phyloP scores from a whole-genome alignment of 225 moss, liverwort and hornwort species.

The Takakia lepidozioides region DNA sequence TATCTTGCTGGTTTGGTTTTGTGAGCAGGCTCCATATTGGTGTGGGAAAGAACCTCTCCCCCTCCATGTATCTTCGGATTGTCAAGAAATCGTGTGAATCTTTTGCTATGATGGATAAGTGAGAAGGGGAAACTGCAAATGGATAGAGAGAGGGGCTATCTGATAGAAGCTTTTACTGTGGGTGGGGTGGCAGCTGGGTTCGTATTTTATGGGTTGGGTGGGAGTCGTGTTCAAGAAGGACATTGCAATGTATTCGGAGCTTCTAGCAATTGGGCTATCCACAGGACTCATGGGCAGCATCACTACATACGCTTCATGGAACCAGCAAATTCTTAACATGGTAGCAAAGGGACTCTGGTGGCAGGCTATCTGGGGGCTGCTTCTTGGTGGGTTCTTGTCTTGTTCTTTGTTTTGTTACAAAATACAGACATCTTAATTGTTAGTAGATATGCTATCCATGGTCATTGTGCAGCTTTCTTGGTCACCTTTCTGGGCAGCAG shows the following conservation, averaged over 20 bases:
- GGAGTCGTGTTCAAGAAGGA: constrained; percentile 86
- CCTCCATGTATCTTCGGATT: too few relatives aligned
- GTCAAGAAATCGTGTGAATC: too few relatives aligned
- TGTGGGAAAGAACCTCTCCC: too few relatives aligned
- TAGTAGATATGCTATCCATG: too few relatives aligned
- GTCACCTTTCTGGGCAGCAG: too few relatives aligned
- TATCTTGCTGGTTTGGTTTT: too few relatives aligned
- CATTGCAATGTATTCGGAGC: constrained; percentile 63
- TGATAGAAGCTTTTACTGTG: too few relatives aligned
- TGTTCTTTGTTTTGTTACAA: not conserved
- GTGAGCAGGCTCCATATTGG: not conserved
- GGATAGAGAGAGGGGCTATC: too few relatives aligned
- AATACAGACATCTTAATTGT: too few relatives aligned
- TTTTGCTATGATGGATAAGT: not conserved
- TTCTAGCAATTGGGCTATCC: constrained; percentile 76
- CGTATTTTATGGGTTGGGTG: constrained; percentile 98
- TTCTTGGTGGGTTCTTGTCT: constrained; percentile 48
- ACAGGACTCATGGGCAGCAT: constrained; percentile 99
- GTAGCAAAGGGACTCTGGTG: constrained; percentile 59
- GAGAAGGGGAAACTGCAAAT: not conserved
- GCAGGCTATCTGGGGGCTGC: constrained; percentile 51
- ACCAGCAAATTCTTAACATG: constrained; percentile 56
- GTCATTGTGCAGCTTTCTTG: too few relatives aligned
- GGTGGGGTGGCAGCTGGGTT: constrained; percentile 62
- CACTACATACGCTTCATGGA: constrained; percentile 88